Evolutionary conservation across 176 grass and related monocot genomes (phyloP).

Genomic region (Urochloa ruziziensis): DNA sequence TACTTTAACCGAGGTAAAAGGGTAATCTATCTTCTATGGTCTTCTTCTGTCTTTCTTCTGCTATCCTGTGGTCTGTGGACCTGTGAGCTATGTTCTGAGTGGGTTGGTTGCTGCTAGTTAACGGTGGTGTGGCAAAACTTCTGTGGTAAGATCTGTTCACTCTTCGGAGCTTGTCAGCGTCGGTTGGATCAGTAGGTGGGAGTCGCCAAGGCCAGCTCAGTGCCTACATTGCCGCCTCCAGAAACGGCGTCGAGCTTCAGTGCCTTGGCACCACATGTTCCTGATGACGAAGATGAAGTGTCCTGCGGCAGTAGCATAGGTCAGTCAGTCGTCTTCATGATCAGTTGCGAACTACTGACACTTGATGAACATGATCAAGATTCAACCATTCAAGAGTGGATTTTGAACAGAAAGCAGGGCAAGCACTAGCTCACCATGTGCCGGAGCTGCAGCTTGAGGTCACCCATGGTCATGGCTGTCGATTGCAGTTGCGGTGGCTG

Average conservation of each 20-base stretch:
- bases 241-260: not conserved
- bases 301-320: not conserved
- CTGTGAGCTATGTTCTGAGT: conserved; percentile 17
- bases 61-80: not conserved
- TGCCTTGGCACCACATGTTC: not conserved
- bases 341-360: not conserved
- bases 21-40: not conserved
- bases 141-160: not conserved
- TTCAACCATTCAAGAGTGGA: no score
- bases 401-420: not conserved
- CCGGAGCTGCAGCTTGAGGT: not conserved
- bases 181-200: conserved; percentile 21
- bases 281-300: not conserved
- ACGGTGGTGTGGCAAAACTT: conserved; percentile 16
- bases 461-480: not conserved
- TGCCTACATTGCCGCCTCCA: conserved; percentile 27
- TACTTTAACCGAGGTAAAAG: not conserved
- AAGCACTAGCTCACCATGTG: not conserved
- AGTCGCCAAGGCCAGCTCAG: conserved; percentile 48
- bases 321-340: not conserved
- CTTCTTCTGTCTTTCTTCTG: conserved; percentile 21
- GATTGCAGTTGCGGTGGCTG: not conserved
- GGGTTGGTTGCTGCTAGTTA: conserved; percentile 14
- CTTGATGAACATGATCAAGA: not conserved
- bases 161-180: conserved; percentile 1